Conservation (phyloP, 129 eudicot genomes). For the sunflower (Helianthus annuus) region DNA sequence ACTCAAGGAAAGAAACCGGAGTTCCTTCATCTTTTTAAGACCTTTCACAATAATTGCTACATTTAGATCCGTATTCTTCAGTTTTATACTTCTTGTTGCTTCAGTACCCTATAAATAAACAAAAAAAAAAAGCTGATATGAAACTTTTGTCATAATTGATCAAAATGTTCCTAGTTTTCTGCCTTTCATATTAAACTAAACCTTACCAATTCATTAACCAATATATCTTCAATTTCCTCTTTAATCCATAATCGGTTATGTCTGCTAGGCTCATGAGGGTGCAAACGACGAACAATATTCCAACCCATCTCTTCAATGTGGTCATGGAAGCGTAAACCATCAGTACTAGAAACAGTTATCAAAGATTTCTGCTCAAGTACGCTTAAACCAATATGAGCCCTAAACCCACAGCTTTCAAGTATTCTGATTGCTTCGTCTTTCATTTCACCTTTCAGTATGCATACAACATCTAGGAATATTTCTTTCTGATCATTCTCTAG, state of each 20-base stretch:
- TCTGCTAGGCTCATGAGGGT: no score
- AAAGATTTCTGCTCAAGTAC: not conserved
- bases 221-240: slow-evolving; percentile 6
- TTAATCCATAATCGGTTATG: slow-evolving; percentile 12
- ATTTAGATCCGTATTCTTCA: accelerated
- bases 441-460: no score
- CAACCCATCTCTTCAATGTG: no score
- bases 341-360: no score
- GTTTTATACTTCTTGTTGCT: slow-evolving; percentile 1
- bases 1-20: not conserved
- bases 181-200: not conserved
- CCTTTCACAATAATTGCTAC: not conserved
- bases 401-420: not conserved
- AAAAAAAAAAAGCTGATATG: no score
- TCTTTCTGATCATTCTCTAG: not conserved
- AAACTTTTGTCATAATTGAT: no score
- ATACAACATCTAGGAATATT: not conserved
- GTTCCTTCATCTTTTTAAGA: slow-evolving; percentile 6
- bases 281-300: no score
- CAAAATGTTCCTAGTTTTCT: not conserved
- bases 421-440: not conserved
- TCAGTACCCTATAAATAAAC: slow-evolving; percentile 10
- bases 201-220: not conserved
- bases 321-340: no score
- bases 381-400: not conserved